Base-by-base conservation (phyloP, 139 green algal genomes). In the Yamagishiella unicocca region DNA sequence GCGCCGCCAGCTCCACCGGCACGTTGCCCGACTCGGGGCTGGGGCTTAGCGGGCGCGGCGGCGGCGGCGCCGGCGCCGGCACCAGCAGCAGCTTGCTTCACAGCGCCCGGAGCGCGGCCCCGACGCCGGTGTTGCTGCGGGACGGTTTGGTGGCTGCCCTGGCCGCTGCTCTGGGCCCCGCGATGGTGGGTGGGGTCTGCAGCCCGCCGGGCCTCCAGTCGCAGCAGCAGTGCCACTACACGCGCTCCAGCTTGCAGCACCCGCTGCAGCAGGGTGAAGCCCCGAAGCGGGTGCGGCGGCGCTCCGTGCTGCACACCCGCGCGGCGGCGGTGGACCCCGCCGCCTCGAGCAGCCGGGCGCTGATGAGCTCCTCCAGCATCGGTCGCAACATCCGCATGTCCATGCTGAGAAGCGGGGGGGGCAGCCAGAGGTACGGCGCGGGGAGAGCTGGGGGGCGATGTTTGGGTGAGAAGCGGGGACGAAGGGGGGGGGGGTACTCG, bases 251-350 rank as follows among this genome's bases (percentile, higher is more conserved):
- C n/a, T n/a, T n/a, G n/a, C n/a, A n/a, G n/a, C n/a, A n/a, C n/a
- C n/a, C n/a, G n/a, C n/a, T n/a, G n/a, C n/a, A n/a, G n/a, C n/a
- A n/a, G n/a, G n/a, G n/a, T n/a, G n/a, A n/a, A n/a, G 43, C 70
- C 7, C 40, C 38, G 27, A 55, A 27, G 9, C 77, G 55, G 27
- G 31, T 21, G 38, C 58, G 79, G 38, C 79, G 79, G 43, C 61
- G 79, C 3, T 85, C 79, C 6, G 79, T 85, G 42, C 25, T 85
- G 3, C 58, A 85, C 79, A 85, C 79, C 9, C 61, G 58, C n/a
- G 72, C 74, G n/a, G 61, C 79, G n/a, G 40, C 42, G 31, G n/a
- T 84, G 77, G 77, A 85, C 61, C 29, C 79, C 29, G 61, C 0
- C 24, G 3, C 25, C 37, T 1, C 4, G 31, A 58, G 31, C 37